Evolutionary conservation across 2,329 filamentous ascomycete species (phyloP).

Genomic region (Phaeosphaeria sp.): DNA sequence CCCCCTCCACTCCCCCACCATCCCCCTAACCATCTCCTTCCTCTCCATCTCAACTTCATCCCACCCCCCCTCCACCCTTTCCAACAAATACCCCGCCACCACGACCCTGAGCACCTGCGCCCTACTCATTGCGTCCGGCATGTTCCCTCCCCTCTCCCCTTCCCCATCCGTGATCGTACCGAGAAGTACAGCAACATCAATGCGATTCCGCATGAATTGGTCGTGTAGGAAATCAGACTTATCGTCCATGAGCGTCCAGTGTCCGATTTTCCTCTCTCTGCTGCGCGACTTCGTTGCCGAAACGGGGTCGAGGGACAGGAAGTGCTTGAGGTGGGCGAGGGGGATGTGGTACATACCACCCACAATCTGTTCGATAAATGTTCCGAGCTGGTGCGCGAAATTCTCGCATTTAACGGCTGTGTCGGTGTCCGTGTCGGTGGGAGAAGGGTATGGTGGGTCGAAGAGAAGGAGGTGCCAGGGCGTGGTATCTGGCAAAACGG

Average conservation of each 20-base stretch:
- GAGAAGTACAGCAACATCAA: constrained; percentile 22
- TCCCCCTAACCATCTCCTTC: constrained; percentile 8
- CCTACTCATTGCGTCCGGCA: neutral
- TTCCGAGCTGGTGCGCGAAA: constrained; percentile 23
- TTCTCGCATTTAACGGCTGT: constrained; percentile 12
- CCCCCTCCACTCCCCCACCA: constrained; percentile 25
- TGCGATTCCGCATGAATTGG: constrained; percentile 15
- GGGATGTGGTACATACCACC: constrained; percentile 24
- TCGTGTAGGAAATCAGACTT: constrained; percentile 8
- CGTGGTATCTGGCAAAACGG: constrained; percentile 34
- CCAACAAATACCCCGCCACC: constrained; percentile 27
- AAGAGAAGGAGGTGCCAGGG: constrained; percentile 33
- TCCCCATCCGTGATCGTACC: constrained; percentile 29
- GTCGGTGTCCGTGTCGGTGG: neutral
- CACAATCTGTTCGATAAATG: constrained; percentile 20
- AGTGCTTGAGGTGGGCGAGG: constrained; percentile 11
- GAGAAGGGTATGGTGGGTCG: constrained; percentile 20
- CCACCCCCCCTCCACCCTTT: neutral
- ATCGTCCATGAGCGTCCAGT: neutral
- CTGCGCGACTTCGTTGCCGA: neutral
- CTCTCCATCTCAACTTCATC: constrained; percentile 3
- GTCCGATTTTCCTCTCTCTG: neutral
- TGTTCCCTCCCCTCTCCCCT: constrained; percentile 1
- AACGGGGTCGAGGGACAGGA: constrained; percentile 2
- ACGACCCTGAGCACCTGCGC: constrained; percentile 33